Evolutionary conservation across 352 stramenopile species (phyloP).

Genomic region (Globisporangium splendens): DNA sequence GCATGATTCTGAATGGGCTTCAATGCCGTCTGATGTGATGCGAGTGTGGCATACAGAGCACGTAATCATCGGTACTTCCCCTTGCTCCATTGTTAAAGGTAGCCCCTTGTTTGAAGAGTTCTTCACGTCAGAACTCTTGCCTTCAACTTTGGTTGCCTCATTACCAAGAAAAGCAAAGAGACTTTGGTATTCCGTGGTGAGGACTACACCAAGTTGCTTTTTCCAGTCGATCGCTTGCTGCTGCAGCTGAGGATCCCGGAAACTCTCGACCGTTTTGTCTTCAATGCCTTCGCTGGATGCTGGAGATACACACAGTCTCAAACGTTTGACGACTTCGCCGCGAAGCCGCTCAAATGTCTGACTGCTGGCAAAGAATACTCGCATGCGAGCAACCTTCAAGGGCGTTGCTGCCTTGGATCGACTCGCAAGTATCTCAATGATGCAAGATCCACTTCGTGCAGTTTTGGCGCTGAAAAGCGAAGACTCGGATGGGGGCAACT

Average conservation of each 20-base stretch:
- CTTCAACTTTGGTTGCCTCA: too few species aligned
- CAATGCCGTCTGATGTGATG: conserved; percentile 28
- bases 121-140: too few species aligned
- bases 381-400: conserved; percentile 11
- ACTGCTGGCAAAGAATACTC: conserved; percentile 29
- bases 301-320: conserved; percentile 8
- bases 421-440: background rate
- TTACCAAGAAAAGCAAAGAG: too few species aligned
- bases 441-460: conserved; percentile 4
- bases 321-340: conserved; percentile 23
- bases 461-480: background rate
- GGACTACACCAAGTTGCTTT: too few species aligned
- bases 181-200: too few species aligned
- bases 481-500: conserved; percentile 1
- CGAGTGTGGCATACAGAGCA: conserved; percentile 36
- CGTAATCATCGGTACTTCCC: conserved; percentile 9
- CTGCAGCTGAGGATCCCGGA: conserved; percentile 16
- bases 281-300: conserved; percentile 13
- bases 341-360: conserved; percentile 31
- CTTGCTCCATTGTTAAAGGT: conserved; percentile 8
- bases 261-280: conserved; percentile 22
- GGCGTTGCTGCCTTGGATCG: background rate
- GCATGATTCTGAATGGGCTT: conserved; percentile 36
- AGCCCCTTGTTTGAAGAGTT: conserved; percentile 10
- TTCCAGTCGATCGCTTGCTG: too few species aligned